Percentiles rank a stretch among this genome's conserved stretches.
phyloP scores from a whole-genome alignment of 805 yeast species.

The Ogataea naganishii region DNA sequence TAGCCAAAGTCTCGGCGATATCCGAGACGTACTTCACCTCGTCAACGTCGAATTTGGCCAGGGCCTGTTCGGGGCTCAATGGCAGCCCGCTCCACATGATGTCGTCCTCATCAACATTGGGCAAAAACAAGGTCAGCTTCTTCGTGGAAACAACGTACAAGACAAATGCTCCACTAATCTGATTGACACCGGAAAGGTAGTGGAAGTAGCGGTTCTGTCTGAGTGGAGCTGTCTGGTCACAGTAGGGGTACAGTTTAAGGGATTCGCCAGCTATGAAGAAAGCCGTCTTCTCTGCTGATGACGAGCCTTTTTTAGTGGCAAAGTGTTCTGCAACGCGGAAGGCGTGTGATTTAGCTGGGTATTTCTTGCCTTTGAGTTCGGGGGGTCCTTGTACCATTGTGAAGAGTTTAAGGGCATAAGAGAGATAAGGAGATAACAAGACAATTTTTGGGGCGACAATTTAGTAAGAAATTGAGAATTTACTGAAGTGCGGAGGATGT shows the following conservation, averaged over 20 bases:
- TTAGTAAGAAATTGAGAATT: no score
- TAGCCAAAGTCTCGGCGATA: conserved; percentile 28
- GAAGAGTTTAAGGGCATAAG: no score
- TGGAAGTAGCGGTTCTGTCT: conserved; percentile 90
- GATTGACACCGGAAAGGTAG: conserved; percentile 74
- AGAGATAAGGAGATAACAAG: no score
- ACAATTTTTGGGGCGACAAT: no score
- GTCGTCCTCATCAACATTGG: conserved; percentile 79
- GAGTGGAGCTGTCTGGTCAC: conserved; percentile 70
- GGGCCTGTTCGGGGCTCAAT: conserved; percentile 54
- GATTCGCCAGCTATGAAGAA: conserved; percentile 57
- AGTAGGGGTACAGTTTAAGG: conserved; percentile 54
- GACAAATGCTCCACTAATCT: conserved; percentile 65
- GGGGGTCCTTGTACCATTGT: conserved; percentile 12
- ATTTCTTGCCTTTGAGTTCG: conserved; percentile 32
- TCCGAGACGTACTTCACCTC: conserved; percentile 58
- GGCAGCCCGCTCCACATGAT: conserved; percentile 97
- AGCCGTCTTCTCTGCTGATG: conserved; percentile 13
- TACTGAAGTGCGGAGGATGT: no score
- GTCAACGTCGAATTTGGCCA: conserved; percentile 67
- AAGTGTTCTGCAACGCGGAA: conserved; percentile 32
- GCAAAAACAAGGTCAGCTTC: conserved; percentile 64
- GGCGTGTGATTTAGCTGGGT: conserved; percentile 82
- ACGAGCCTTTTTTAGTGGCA: conserved; percentile 10
- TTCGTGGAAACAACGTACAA: conserved; percentile 46